Evolutionary conservation across 2,329 filamentous ascomycete species (phyloP), one percentile per base, ranked within the genome.

Genomic region (Colletotrichum limetticola): DNA sequence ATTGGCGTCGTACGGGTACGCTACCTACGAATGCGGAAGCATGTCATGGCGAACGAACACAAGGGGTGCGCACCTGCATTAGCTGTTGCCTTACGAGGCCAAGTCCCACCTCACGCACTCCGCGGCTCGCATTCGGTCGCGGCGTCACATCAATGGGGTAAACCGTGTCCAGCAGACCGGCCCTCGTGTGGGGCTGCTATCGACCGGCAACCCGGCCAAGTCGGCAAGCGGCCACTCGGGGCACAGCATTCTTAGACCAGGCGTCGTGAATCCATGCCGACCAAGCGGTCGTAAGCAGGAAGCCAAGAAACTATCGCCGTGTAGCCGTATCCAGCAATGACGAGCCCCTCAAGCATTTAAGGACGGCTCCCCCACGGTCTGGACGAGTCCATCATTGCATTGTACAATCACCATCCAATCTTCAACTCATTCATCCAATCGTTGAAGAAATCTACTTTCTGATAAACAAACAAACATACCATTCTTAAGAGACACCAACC

Each of bases 1-100:
- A 68, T 53, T 67, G 30, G 52, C 12, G 16, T 22, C 14, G 37
- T 22, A 59, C 42, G 19, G 19, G 28, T 22, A 59, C 42, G 19
- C 42, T 49, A 49, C 71, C 42, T 49, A 49, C 71, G 55, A 26
- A 61, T 66, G 63, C 62, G 67, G 58, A 71, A 71, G 66, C 46
- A 66, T 26, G 56, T 42, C 46, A 71, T 55, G 24, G 28, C 42
- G 42, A 49, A 60, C 37, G 55, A 26, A 52, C 52, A 58, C 30
- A 37, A 52, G 37, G 52, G 28, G 28, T 59, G 35, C 58, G 65
- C 42, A 28, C 22, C 35, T 66, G 68, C 68, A 12, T 65, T 58
- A 49, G 32, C 46, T 53, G 61, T 46, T 69, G 74, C 73, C 74
- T 75, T 74, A 74, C 67, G 70, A 66, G 67, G 73, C 73, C 73